Base-by-base conservation (phyloP, 176 grass and related monocot genomes). In the Ampelocalamus luodianensis region DNA sequence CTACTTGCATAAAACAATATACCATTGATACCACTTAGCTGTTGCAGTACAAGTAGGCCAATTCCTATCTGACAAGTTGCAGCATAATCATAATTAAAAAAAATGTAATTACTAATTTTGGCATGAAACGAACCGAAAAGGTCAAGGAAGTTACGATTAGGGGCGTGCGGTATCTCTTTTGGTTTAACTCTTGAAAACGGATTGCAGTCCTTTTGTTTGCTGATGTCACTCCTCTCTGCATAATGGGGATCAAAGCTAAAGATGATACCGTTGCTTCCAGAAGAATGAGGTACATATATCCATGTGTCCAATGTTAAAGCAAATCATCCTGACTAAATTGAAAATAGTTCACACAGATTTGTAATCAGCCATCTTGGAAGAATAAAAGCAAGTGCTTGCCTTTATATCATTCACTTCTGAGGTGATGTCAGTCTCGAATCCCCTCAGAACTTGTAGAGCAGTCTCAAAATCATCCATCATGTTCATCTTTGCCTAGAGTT, bases 371-470 rank as follows among this genome's bases (percentile, higher is more conserved):
- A 49, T 45, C 10, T 11, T 45, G 22, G 29, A 61, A 24, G 39
- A 17, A 77, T 1, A 74, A 73, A 23, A 38, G 15, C 43, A 79
- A 45, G 79, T 78, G 22, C 74, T 77, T 87, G 82, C 96, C 93
- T 98, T 98, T 66, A 98, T 98, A 79, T 98, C 96, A 91, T 92
- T 94, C 36, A 91, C 79, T 94, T 98, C 93, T 36, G 82, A 55
- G 54, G 83, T 86, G 58, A 98, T 98, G 71, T 98, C 96, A 80
- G 91, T 88, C 68, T 99, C 96, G 56, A 96, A 99, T 83, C 96
- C 96, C 88, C 96, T 94, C 87, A 99, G 51, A 80, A 99, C 96
- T 94, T 99, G 96, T 70, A 99, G 74, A 0, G 96, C 96, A 48
- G 82, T 73, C 59, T 99, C 96, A 15, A 93, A 93, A 62, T 99